Base-by-base conservation (phyloP, 2,329 filamentous ascomycete species). In the Sporothrix dimorphospora region DNA sequence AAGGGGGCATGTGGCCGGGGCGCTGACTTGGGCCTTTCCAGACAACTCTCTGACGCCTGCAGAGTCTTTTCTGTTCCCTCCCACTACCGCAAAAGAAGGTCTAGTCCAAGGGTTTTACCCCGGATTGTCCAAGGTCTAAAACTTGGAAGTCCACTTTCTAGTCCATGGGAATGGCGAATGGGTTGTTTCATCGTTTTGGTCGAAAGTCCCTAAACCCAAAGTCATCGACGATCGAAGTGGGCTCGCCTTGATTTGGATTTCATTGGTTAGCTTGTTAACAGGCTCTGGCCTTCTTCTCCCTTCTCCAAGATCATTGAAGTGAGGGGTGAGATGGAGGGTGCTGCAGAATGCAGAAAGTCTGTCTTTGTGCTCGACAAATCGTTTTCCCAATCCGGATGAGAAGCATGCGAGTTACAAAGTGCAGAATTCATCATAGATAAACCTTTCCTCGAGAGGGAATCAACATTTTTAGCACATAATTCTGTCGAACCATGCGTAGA, bases 21-120 rank as follows among this genome's bases (percentile, higher is more conserved):
- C 38, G 59, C 59, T 65, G 59, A 65, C 59, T 65, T 45, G 38
- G 59, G 38, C 12, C n/a, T 27, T 21, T 11, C 8, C 19, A 40
- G n/a, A 42, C 3, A n/a, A 40, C 12, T 9, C 19, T 42, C n/a
- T 7, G 9, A 24, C 14, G 53, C n/a, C n/a, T 42, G 9, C 12
- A 16, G 14, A 3, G 34, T 24, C 30, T 40, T 65, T 45, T 14
- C 1, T 27, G 38, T 24, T 42, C 38, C 14, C 53, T 19, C 16
- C 53, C 53, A n/a, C 14, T 2, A 16, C 53, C 30, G 30, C 55
- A 59, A 7, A 34, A 9, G 27, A 57, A 21, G 59, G 38, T 21
- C 59, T 65, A 65, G 59, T 4, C 12, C n/a, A 27, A 65, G 59
- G 59, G 59, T 16, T 27, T 65, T 65, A 45, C 59, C 59, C 59